Evolutionary conservation across 495 filamentous ascomycete species (phyloP), one percentile per base, ranked within the genome.

Genomic region (Podospora pseudoanserina): DNA sequence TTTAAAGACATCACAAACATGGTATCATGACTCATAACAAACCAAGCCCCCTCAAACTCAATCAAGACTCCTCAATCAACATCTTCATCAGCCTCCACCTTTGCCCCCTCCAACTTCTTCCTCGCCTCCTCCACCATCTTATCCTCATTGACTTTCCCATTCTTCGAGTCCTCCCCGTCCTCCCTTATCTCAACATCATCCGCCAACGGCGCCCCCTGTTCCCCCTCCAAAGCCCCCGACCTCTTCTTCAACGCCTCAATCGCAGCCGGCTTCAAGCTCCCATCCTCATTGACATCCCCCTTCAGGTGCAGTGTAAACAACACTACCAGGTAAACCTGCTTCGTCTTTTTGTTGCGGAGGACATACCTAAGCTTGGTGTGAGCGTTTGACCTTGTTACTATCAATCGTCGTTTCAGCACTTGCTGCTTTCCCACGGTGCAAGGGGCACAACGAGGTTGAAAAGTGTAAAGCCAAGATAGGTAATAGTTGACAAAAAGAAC

Each of bases 361-460:
- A 93, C 89, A 82, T 97, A 98, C 81, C 93, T 92, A 78, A 92
- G 82, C 65, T 85, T 85, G 82, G 78, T 93, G 89, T 79, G 84
- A 83, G 80, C 83, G 87, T 77, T 79, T 84, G 66, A 68, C 77
- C 6, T 70, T 68, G 15, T 16, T 13, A 13, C 15, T 49, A 11
- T 49, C 9, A 16, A 23, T 23, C 15, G 1, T 11, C 9, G 13
- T 32, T 11, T 49, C 39, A 49, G 39, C 39, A 49, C 39, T 49
- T 49, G 39, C 39, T 49, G 39, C 13, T 49, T 49, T 49, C 9
- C 13, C 39, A 49, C 39, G 13, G 20, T 23, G 1, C 9, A 49
- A 49, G 20, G 20, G 20, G 20, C 20, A 23, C 39, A 49, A 49
- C 30, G 5, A 32, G 1, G 20, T 23, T 23, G 20, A 23, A 23